Evolutionary conservation across 139 green algal species (phyloP), one percentile per base, ranked within the genome.

Genomic region (Chlorella sorokiniana): DNA sequence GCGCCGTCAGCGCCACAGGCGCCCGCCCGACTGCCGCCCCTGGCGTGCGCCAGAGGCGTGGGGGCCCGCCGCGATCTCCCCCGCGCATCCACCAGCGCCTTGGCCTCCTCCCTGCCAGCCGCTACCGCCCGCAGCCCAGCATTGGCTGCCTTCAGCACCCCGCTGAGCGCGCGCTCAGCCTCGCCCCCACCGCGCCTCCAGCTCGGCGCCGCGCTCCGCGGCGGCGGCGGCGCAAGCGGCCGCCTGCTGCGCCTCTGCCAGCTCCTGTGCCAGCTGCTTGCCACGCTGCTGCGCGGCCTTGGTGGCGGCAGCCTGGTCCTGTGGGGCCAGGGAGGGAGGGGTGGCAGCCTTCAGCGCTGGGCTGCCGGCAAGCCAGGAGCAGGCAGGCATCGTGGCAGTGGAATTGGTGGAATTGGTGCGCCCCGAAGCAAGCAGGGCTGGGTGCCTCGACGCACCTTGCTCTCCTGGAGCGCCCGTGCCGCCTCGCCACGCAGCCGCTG

Each of bases 61-160:
- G n/a, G 54, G 37, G 1, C 48, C 38, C 37, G 23, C 1, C 10
- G 54, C 73, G 25, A 37, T 35, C 25, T 68, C 73, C 37, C 59
- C 14, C 38, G 73, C 54, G 73, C 51, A 7, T 79, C 73, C 20
- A 29, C 73, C 38, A 79, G 51, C 7, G 54, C 40, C 73, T 54
- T 79, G 54, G 52, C 54, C 38, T 79, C 73, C 52, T 79, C 73
- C 54, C 37, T 69, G 54, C 73, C 73, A 16, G 23, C 38, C 0
- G 73, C 52, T 3, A 45, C 73, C 4, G 52, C 73, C 37, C 52
- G 69, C 10, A 79, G 54, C 52, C 37, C 73, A 18, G 25, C n/a
- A 45, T 79, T 79, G 22, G 54, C 73, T 8, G 73, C 73, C 73
- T 68, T 79, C 23, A 79, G 73, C 1, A 79, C 38, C 5, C 3